These are phyloP conservation scores for Populus nigra DNA, from an alignment of 345 rosid genomes.

Conservation along the genomic window DNA sequence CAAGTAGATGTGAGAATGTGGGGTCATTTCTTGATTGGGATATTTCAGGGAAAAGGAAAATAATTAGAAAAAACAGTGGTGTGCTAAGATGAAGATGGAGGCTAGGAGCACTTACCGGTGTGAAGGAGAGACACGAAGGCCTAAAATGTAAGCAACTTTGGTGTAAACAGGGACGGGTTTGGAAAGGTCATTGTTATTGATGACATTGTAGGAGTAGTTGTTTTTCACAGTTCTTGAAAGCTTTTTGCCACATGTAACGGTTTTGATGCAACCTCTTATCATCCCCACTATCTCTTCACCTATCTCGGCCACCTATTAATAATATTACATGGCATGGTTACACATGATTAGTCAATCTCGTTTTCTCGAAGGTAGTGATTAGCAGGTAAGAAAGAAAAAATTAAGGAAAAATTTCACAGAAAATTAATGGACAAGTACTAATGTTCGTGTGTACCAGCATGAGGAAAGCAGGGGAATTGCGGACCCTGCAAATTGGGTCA, in stretches of 20 bases:
- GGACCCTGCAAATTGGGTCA: slow-evolving; percentile 98
- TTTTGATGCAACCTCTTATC: slow-evolving; percentile 90
- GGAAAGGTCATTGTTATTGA: neutral
- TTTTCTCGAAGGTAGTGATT: too few relatives aligned
- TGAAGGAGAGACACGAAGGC: slow-evolving; percentile 88
- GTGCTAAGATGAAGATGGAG: neutral
- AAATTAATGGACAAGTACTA: neutral
- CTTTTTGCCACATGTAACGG: slow-evolving; percentile 78
- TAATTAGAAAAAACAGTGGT: too few relatives aligned
- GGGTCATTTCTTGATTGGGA: too few relatives aligned
- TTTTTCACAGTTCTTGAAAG: slow-evolving; percentile 29
- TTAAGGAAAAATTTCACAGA: neutral
- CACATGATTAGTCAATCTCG: neutral
- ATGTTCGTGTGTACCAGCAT: slow-evolving; percentile 62
- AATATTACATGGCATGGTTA: neutral
- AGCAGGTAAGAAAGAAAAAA: neutral
- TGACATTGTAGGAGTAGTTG: neutral
- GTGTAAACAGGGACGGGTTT: slow-evolving; percentile 56
- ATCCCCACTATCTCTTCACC: slow-evolving; percentile 75
- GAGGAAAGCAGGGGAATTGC: slow-evolving; percentile 90
- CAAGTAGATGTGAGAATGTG: too few relatives aligned
- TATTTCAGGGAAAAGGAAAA: too few relatives aligned
- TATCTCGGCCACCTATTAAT: slow-evolving; percentile 76
- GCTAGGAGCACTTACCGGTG: slow-evolving; percentile 46
- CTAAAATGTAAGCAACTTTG: slow-evolving; percentile 79